Evolutionary conservation across 306 rosid genomes (phyloP), one percentile per base, ranked within the genome.

Genomic region (Fragaria ananassa): DNA sequence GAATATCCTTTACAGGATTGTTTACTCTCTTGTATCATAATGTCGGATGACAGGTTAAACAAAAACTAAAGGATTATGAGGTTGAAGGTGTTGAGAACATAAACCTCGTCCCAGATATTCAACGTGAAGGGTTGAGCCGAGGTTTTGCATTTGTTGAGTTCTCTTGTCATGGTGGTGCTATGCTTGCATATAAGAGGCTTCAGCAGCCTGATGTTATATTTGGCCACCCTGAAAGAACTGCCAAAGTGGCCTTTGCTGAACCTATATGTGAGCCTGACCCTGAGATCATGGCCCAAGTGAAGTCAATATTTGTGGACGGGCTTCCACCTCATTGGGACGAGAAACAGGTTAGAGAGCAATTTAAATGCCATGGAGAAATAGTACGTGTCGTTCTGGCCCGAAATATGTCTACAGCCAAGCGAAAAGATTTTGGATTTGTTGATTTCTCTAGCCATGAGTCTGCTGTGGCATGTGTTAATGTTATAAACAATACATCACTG

Each of bases 161-260:
- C 75, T 83, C 92, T 64, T 90, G 90, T 78, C 93, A 86, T 75
- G 87, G 81, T 34, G 90, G 89, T 74, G 98, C 98, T 68, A 86
- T 86, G 96, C 78, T 77, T 82, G 96, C 96, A 53, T 90, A 88
- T 79, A 93, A 90, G 92, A 87, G 96, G 80, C 93, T 93, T 87
- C 98, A 89, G 81, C 87, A 87, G 84, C 88, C 91, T 25, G 98
- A 90, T 81, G 98, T 77, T 72, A 76, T 93, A 62, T 90, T 93
- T 84, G 98, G 96, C 70, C 96, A 92, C 74, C 68, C 87, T 79
- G 98, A 93, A 85, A 85, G 94, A 83, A 87, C 93, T 39, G 96
- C 87, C 64, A 93, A 93, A 83, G 96, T 93, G 83, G 96, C 91
- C 70, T 93, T 93, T 88, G 93, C 94, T 63, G 96, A 90, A 83